These are phyloP conservation scores for Amoebophrya sp. DNA, from an alignment of 169 alveolate species.

Conservation along the genomic window DNA sequence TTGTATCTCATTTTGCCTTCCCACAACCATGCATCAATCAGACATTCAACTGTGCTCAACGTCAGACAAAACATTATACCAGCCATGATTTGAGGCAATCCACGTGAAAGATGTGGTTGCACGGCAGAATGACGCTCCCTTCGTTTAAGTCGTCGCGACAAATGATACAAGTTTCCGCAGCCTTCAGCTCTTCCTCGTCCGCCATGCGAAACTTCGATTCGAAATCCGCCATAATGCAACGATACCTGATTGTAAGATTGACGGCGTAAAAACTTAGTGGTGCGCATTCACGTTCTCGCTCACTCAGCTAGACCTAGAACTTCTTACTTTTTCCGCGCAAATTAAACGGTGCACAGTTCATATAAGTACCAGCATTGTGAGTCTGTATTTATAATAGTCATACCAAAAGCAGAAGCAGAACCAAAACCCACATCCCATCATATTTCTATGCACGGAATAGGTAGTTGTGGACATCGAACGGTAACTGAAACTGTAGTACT, in stretches of 20 bases:
- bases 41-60: not conserved
- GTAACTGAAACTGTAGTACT: not conserved
- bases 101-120: slow-evolving; percentile 66
- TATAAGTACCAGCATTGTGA: no score
- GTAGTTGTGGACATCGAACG: no score
- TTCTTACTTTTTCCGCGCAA: no score
- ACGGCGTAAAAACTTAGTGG: no score
- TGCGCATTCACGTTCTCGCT: no score
- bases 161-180: slow-evolving; percentile 71
- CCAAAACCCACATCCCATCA: no score
- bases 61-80: no score
- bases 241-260: not conserved
- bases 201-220: slow-evolving; percentile 63
- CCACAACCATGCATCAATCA: not conserved
- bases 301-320: no score
- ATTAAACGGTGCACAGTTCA: no score
- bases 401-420: no score
- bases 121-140: slow-evolving; percentile 64
- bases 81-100: slow-evolving; percentile 42
- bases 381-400: no score
- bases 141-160: slow-evolving; percentile 69
- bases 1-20: not conserved
- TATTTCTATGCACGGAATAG: no score
- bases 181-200: slow-evolving; percentile 64
- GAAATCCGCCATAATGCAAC: slow-evolving; percentile 39